Conservation (phyloP, 2,329 filamentous ascomycete genomes). For the Pyrenochaeta sp. region DNA sequence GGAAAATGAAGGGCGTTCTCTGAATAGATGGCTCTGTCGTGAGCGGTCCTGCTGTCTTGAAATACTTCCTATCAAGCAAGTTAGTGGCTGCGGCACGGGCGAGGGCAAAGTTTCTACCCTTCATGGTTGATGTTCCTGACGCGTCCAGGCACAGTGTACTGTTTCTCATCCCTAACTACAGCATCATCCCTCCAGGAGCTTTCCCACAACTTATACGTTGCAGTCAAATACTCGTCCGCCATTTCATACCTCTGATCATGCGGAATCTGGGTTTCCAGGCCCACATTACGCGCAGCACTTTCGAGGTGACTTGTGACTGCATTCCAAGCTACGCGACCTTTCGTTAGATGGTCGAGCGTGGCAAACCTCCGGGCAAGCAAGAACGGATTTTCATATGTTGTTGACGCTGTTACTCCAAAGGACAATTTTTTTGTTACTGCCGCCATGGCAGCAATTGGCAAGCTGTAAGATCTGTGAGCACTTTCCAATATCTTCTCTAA, state of each 20-base stretch:
- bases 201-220: constrained; percentile 72
- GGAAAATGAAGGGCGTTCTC: constrained; percentile 70
- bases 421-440: constrained; percentile 67
- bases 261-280: constrained; percentile 59
- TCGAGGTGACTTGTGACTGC: constrained; percentile 72
- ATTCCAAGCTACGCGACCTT: constrained; percentile 54
- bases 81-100: no score
- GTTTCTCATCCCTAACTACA: constrained; percentile 63
- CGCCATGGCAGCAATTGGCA: constrained; percentile 66
- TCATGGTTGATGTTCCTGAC: constrained; percentile 70
- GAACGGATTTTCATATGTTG: constrained; percentile 72
- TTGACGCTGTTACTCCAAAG: constrained; percentile 70
- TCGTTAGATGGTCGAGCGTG: constrained; percentile 70
- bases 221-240: constrained; percentile 72
- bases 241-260: constrained; percentile 72
- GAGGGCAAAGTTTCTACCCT: constrained; percentile 49
- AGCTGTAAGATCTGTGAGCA: background rate
- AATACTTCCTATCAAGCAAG: constrained; percentile 66
- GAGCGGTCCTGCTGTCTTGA: constrained; percentile 71
- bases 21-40: constrained; percentile 69
- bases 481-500: background rate
- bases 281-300: constrained; percentile 68
- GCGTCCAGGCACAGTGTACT: constrained; percentile 63
- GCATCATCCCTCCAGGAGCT: constrained; percentile 71
- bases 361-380: constrained; percentile 67